Evolutionary conservation across 345 rosid species (phyloP), one percentile per base, ranked within the genome.

Genomic region (Trapa incisa): DNA sequence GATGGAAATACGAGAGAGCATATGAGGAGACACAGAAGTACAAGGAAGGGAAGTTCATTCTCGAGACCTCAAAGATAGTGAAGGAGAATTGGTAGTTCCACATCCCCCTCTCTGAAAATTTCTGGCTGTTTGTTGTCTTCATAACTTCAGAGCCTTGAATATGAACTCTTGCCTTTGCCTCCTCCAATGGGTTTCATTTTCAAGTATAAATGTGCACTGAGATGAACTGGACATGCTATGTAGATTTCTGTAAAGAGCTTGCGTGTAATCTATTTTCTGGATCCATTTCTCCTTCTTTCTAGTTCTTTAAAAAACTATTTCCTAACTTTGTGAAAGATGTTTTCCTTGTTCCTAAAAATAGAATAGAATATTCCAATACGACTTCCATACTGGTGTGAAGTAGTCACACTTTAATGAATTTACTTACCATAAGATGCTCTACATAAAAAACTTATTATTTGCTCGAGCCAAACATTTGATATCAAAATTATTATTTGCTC

Each of bases 21-120:
- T 70, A 50, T 54, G 73, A 64, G 65, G 68, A 70, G 53, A 63
- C 68, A 17, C 73, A 70, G 43, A 65, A 61, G 73, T 70, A 70
- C 63, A 70, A 64, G 68, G 73, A 70, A 70, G 73, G 73, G 41
- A 70, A 70, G 63, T 70, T 70, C 68, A 70, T 70, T 17, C 68
- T 70, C 16, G 73, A 70, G 73, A 70, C 37, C 61, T 70, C 73
- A 0, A 70, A 41, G 29, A 22, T 22, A 22, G 29, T 22, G 29
- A 22, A 22, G 29, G 29, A 22, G 29, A 22, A 22, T 22, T 22
- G 29, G 29, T 22, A 22, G 29, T 22, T 22, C 29, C 29, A 22
- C 29, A 22, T 22, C 29, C 29, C 29, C 29, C 29, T 22, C 29
- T 1, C 2, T 0, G 7, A 41, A 41, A 41, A 36, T 3, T 66